Percentiles rank a stretch among this genome's conserved stretches.
Conservation (phyloP, 2,329 filamentous ascomycete species). For the Madurella fahalii region DNA sequence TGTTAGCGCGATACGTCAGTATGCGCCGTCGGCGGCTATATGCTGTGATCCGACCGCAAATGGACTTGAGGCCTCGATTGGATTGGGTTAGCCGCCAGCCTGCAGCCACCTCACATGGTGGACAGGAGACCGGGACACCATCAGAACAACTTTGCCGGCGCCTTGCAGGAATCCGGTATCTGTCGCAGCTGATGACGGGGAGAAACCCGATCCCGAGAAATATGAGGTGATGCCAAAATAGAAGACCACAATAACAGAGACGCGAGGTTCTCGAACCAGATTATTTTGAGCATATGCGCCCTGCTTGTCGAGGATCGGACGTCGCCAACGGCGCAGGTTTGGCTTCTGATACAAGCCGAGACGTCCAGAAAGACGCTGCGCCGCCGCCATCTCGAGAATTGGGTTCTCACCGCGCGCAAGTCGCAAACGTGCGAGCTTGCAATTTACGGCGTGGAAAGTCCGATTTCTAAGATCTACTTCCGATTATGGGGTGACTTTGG, state of each 20-base stretch:
- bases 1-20: conserved; percentile 11
- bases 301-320: too few relatives aligned
- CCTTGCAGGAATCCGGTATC: background rate
- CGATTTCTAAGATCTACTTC: conserved; percentile 18
- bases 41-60: conserved; percentile 4
- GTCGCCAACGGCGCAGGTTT: conserved; percentile 1
- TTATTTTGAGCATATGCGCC: too few relatives aligned
- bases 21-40: conserved; percentile 6
- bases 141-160: conserved; percentile 1
- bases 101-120: conserved; percentile 18
- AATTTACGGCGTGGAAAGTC: conserved; percentile 6
- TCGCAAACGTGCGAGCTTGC: background rate
- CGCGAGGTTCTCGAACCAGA: background rate
- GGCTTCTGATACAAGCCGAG: conserved; percentile 2
- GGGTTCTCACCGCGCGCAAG: conserved; percentile 15
- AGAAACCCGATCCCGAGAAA: background rate
- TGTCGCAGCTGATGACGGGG: background rate
- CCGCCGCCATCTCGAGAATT: conserved; percentile 14
- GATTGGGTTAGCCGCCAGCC: conserved; percentile 17
- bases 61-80: conserved; percentile 7
- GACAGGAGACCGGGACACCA: conserved; percentile 7
- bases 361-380: background rate
- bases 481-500: conserved; percentile 10
- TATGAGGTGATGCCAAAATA: too few relatives aligned
- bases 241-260: background rate